Conservation (phyloP, 2,329 filamentous ascomycete species). For the Aquanectria penicillioides region DNA sequence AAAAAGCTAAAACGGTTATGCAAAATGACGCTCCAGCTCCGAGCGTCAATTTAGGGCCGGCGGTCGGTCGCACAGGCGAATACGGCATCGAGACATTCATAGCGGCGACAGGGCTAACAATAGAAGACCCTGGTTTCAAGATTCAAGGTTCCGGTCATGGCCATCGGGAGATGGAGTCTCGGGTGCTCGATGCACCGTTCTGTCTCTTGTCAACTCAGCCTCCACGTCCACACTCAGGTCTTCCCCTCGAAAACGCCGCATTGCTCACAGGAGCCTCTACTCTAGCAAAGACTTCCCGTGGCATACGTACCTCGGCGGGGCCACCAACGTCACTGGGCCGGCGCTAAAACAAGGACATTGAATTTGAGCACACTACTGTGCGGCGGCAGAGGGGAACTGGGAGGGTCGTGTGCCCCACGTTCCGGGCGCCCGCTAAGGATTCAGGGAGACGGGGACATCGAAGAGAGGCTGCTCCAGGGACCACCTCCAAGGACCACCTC, state of each 20-base stretch:
- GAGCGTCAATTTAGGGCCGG: conserved; percentile 1
- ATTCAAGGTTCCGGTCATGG: conserved; percentile 7
- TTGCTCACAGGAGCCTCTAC: background rate
- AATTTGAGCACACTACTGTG: conserved; percentile 9
- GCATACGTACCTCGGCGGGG: conserved; percentile 31
- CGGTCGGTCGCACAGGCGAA: conserved; percentile 6
- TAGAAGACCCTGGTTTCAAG: conserved; percentile 3
- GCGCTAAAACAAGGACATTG: conserved; percentile 27
- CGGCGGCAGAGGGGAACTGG: conserved; percentile 9
- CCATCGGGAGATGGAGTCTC: conserved; percentile 2
- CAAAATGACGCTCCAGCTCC: conserved; percentile 3
- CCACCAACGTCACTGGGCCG: conserved; percentile 30
- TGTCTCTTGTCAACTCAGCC: conserved; percentile 6
- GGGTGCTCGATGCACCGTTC: conserved; percentile 6
- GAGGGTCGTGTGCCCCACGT: conserved; percentile 33
- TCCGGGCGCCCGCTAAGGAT: conserved; percentile 28
- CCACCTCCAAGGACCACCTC: too few species aligned
- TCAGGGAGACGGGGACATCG: conserved; percentile 26
- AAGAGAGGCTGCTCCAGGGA: conserved; percentile 11
- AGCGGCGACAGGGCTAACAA: background rate
- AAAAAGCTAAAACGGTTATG: conserved; percentile 12
- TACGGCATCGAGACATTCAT: conserved; percentile 1
- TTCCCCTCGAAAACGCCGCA: background rate
- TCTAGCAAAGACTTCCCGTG: conserved; percentile 9
- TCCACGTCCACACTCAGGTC: background rate